These are phyloP conservation scores for Camelina sativa DNA, from an alignment of 345 rosid genomes.

Conservation along the genomic window DNA sequence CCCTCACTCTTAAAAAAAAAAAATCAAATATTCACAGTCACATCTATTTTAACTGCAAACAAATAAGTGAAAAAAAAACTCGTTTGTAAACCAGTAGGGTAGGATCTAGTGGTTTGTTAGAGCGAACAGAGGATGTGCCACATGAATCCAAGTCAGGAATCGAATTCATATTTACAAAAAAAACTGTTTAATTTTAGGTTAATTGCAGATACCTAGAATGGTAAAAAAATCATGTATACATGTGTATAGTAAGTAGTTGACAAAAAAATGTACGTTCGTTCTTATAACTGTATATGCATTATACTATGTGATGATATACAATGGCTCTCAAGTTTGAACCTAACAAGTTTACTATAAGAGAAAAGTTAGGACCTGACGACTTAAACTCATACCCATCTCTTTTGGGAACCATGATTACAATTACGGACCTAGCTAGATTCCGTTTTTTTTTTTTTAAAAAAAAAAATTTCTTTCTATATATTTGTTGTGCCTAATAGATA, in stretches of 20 bases:
- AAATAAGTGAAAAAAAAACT: neutral
- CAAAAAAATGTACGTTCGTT: neutral
- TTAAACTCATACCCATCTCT: conserved; percentile 30
- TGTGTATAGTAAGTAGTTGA: neutral
- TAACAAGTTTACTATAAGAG: conserved; percentile 26
- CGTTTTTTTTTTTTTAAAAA: neutral
- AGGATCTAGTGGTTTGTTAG: neutral
- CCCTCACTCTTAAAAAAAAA: neutral
- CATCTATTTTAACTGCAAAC: neutral
- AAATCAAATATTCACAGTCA: neutral
- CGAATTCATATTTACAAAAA: neutral
- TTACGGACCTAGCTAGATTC: conserved; percentile 38
- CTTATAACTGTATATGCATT: too few relatives aligned
- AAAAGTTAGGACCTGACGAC: conserved; percentile 39
- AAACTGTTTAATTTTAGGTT: neutral
- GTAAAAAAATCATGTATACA: neutral
- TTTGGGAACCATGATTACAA: conserved; percentile 37
- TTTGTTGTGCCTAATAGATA: conserved; percentile 20
- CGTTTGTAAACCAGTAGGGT: neutral
- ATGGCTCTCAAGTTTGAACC: conserved; percentile 21
- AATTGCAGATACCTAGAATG: neutral
- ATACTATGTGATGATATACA: too few relatives aligned
- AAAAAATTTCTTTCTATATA: neutral
- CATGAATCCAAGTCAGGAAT: neutral
- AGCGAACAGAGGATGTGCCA: neutral